Evolutionary conservation across 2,329 filamentous ascomycete species (phyloP).

Genomic region (Ceratocystiopsis brevicomis): DNA sequence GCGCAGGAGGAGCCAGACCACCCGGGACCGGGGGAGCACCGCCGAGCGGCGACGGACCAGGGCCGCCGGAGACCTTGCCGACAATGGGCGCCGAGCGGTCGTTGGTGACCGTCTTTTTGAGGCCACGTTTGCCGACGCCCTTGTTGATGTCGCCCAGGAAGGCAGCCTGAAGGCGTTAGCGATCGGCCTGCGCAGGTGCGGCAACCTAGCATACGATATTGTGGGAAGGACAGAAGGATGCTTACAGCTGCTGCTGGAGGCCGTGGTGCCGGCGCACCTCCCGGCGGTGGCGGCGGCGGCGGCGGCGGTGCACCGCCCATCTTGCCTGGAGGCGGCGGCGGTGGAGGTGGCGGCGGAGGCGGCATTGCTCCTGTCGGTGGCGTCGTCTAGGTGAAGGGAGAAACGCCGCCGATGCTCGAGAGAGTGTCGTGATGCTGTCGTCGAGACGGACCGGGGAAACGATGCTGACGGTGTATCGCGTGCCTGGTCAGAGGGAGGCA

Average conservation of each 20-base stretch:
- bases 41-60: constrained; percentile 33
- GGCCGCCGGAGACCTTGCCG: constrained; percentile 26
- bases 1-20: constrained; percentile 42
- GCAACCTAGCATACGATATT: too few species aligned
- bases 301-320: constrained; percentile 18
- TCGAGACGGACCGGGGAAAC: too few species aligned
- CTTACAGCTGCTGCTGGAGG: constrained; percentile 17
- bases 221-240: neutral
- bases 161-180: constrained; percentile 44
- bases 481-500: too few species aligned
- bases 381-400: neutral
- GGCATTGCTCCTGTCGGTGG: constrained; percentile 15
- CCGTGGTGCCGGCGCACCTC: constrained; percentile 37
- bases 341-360: constrained; percentile 9
- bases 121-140: constrained; percentile 31
- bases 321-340: constrained; percentile 6
- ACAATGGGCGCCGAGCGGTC: constrained; percentile 73
- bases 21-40: too few species aligned
- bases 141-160: constrained; percentile 76
- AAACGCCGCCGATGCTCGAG: neutral
- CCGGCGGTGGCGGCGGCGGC: constrained; percentile 43
- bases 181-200: neutral
- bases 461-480: too few species aligned
- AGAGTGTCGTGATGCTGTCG: neutral
- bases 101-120: constrained; percentile 81